Conservation (phyloP, 495 filamentous ascomycete species). For the Filosporella fistucella region DNA sequence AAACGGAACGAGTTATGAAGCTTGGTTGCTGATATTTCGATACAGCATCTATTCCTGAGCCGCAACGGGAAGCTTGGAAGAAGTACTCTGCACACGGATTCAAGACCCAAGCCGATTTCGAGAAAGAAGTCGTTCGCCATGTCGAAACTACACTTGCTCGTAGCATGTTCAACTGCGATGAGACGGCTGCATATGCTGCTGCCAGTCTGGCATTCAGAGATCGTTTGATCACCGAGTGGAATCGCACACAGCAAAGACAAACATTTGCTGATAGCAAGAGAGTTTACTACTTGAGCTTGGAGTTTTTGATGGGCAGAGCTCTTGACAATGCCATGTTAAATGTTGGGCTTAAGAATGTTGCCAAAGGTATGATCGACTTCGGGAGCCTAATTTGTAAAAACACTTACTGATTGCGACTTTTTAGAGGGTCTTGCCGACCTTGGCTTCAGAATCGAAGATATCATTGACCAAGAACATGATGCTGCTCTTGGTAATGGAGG, state of each 20-base stretch:
- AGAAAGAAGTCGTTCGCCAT: slow-evolving; percentile 84
- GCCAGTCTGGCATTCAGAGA: slow-evolving; percentile 89
- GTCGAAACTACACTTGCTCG: slow-evolving; percentile 95
- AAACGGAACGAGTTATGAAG: no score
- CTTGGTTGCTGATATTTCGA: slow-evolving; percentile 6
- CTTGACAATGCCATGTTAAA: slow-evolving; percentile 99
- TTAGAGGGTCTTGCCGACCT: slow-evolving; percentile 75
- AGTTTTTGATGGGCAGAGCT: slow-evolving; percentile 95
- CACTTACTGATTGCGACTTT: slow-evolving; percentile 11
- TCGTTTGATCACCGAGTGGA: slow-evolving; percentile 92
- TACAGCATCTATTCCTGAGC: slow-evolving; percentile 73
- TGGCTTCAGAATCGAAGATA: slow-evolving; percentile 94
- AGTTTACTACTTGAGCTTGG: slow-evolving; percentile 92
- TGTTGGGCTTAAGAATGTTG: slow-evolving; percentile 78
- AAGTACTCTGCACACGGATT: slow-evolving; percentile 71
- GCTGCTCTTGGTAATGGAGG: slow-evolving; percentile 95
- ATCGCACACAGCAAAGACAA: slow-evolving; percentile 94
- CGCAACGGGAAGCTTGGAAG: slow-evolving; percentile 82
- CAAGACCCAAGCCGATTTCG: slow-evolving; percentile 58
- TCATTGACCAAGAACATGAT: slow-evolving; percentile 93
- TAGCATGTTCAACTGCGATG: slow-evolving; percentile 97
- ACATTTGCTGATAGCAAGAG: slow-evolving; percentile 87
- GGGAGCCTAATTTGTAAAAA: not conserved
- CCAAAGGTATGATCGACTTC: slow-evolving; percentile 51
- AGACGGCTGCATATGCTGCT: slow-evolving; percentile 86